Percentiles rank a stretch among this genome's conserved stretches.
Evolutionary conservation across 164 flowering plant species (phyloP).

Genomic region (Nelumbo lutea): DNA sequence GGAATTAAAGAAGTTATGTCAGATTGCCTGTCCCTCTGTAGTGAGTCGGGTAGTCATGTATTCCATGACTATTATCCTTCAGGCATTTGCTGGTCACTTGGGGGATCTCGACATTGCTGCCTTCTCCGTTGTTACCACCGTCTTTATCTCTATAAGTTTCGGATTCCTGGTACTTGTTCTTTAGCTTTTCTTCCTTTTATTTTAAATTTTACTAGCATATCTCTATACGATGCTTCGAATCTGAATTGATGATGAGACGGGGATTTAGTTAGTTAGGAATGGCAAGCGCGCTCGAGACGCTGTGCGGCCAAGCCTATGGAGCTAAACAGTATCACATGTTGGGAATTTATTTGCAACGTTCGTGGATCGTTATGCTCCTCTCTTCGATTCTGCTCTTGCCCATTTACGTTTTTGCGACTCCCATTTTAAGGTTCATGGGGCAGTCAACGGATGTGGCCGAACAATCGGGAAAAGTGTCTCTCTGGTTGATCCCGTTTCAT

Average conservation of each 20-base stretch:
- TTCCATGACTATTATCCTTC: slow-evolving; percentile 47
- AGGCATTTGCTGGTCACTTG: slow-evolving; percentile 63
- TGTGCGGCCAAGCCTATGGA: slow-evolving; percentile 87
- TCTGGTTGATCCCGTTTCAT: slow-evolving; percentile 45
- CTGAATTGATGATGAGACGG: background rate
- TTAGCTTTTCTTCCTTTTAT: background rate
- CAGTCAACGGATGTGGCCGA: slow-evolving; percentile 61
- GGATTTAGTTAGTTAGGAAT: slow-evolving; percentile 43
- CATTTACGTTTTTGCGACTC: slow-evolving; percentile 54
- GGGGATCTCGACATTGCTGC: slow-evolving; percentile 60
- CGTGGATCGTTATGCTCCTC: slow-evolving; percentile 66
- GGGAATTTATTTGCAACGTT: slow-evolving; percentile 80
- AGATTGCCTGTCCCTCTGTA: slow-evolving; percentile 54
- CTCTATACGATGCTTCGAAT: background rate
- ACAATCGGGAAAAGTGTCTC: slow-evolving; percentile 36
- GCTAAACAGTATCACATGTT: slow-evolving; percentile 61
- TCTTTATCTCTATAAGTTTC: slow-evolving; percentile 47
- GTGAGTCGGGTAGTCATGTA: slow-evolving; percentile 46
- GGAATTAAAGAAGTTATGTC: slow-evolving; percentile 60
- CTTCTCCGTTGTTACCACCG: slow-evolving; percentile 46
- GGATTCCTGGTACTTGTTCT: slow-evolving; percentile 52
- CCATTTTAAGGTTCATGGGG: slow-evolving; percentile 51
- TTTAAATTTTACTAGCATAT: background rate
- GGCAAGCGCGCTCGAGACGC: slow-evolving; percentile 85
- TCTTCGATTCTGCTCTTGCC: slow-evolving; percentile 48